Conservation (phyloP, 2,329 filamentous ascomycete species). For the Colletotrichum eremochloae region DNA sequence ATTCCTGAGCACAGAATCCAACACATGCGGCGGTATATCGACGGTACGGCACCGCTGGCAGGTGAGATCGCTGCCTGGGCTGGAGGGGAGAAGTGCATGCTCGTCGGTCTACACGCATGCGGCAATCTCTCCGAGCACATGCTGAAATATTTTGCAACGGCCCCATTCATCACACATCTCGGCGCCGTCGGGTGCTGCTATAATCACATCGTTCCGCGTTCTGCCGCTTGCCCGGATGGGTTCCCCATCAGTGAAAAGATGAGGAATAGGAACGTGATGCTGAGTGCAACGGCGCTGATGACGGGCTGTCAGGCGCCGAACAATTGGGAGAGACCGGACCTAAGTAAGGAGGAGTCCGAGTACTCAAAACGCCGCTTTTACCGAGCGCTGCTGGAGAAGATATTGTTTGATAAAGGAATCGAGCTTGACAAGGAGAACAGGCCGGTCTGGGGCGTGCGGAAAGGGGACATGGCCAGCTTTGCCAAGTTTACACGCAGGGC, state of each 20-base stretch:
- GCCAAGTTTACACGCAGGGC: conserved; percentile 46
- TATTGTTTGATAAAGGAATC: conserved; percentile 47
- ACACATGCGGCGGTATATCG: conserved; percentile 48
- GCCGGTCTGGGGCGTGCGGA: conserved; percentile 50
- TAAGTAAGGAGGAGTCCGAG: conserved; percentile 38
- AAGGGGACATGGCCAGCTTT: conserved; percentile 48
- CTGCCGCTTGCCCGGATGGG: conserved; percentile 54
- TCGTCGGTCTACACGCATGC: conserved; percentile 52
- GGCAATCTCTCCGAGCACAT: conserved; percentile 52
- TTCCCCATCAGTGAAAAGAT: conserved; percentile 54
- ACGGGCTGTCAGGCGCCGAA: conserved; percentile 51
- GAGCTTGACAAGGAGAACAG: conserved; percentile 32
- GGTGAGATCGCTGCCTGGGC: conserved; percentile 48
- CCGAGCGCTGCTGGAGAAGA: conserved; percentile 47
- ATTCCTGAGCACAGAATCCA: conserved; percentile 44
- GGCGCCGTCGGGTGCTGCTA: conserved; percentile 52
- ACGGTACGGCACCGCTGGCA: conserved; percentile 45
- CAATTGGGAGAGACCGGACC: conserved; percentile 49
- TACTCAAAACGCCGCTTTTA: conserved; percentile 48
- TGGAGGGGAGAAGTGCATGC: conserved; percentile 47
- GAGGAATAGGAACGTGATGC: conserved; percentile 41
- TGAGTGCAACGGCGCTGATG: conserved; percentile 52
- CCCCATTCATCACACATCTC: conserved; percentile 44
- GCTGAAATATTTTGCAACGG: conserved; percentile 47
- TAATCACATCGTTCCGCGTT: conserved; percentile 50